Base-by-base conservation (phyloP, 2,329 filamentous ascomycete species). In the Verticillium dahliae region DNA sequence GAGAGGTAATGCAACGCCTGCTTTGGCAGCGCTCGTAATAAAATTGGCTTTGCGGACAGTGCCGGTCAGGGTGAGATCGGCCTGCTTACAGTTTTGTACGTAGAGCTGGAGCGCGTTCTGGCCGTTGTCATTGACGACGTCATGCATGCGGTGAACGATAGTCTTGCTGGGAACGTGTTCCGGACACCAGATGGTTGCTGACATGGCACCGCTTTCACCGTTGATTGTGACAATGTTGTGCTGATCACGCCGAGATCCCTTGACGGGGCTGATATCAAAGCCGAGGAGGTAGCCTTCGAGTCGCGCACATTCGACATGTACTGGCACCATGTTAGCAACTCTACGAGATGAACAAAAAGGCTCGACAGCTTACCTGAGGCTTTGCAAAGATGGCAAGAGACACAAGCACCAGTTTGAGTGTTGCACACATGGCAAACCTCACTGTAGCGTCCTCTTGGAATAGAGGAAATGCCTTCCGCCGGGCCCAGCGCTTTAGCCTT, bases 1-100 rank as follows among this genome's bases (percentile, higher is more conserved):
- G 62, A 76, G 72, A 52, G 45, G 45, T 22, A 7, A 9, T 58
- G 64, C 74, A 68, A 74, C 69, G 37, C 72, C 69, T 2, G 76
- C 74, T 71, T 88, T 91, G 13, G 84, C 83, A 34, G 85, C 85
- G 58, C 85, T 82, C 61, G 85, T 86, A 70, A 89, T 84, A 52
- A 95, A 83, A 62, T 91, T 95, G 27, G 95, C 94, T 75, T 97
- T 97, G 60, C 95, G 89, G 27, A 95, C 91, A 18, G 94, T 97
- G 34, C 95, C 95, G 2, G 93, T 97, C 68, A 97, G 78, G 2
- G 90, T 86, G 50, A 94, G 83, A 72, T 99, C 95, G 9, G 95
- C 94, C 75, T 98, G 94, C 75, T 99, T 99, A 80, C 92, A 97
- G 62, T 89, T 92, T 67, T 89, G 89, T 55, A 90, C 91, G 72